Conservation (phyloP, 2,329 filamentous ascomycete species). For the Cercospora beticola region DNA sequence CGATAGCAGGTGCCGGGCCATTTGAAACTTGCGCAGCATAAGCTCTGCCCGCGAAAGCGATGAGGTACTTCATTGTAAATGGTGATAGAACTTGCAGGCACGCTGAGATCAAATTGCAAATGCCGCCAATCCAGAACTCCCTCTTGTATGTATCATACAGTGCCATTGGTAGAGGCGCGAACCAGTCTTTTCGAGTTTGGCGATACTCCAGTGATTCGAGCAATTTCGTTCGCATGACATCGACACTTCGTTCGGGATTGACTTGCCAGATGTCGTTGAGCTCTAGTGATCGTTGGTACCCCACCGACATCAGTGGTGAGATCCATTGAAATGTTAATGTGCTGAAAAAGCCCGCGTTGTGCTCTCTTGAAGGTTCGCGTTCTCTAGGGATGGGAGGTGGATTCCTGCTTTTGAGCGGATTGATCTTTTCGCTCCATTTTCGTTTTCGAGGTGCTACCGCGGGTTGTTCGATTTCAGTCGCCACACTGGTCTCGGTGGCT, state of each 20-base stretch:
- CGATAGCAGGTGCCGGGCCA: slow-evolving; percentile 64
- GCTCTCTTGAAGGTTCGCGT: slow-evolving; percentile 63
- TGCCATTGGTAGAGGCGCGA: slow-evolving; percentile 68
- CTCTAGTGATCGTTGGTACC: slow-evolving; percentile 82
- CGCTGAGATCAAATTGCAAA: slow-evolving; percentile 70
- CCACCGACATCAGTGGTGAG: slow-evolving; percentile 77
- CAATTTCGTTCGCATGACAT: slow-evolving; percentile 66
- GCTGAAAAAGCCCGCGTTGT: slow-evolving; percentile 72
- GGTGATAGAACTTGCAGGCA: slow-evolving; percentile 76
- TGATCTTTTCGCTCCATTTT: slow-evolving; percentile 61
- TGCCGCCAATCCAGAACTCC: slow-evolving; percentile 83
- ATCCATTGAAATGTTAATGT: slow-evolving; percentile 86
- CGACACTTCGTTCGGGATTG: slow-evolving; percentile 75
- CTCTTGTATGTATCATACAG: slow-evolving; percentile 81
- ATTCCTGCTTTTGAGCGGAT: slow-evolving; percentile 50
- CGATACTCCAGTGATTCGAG: slow-evolving; percentile 68
- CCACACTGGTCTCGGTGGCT: slow-evolving; percentile 36
- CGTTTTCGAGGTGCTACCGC: slow-evolving; percentile 43
- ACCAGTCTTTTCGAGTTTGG: slow-evolving; percentile 63
- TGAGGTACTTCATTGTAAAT: slow-evolving; percentile 81
- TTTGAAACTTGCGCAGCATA: slow-evolving; percentile 57
- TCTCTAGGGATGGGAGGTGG: slow-evolving; percentile 58
- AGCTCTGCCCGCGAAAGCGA: slow-evolving; percentile 77
- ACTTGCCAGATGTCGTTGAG: slow-evolving; percentile 84
- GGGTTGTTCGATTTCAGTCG: slow-evolving; percentile 25